Base-by-base conservation (phyloP, 208 protist genomes). In the Borovskyia barvae region DNA sequence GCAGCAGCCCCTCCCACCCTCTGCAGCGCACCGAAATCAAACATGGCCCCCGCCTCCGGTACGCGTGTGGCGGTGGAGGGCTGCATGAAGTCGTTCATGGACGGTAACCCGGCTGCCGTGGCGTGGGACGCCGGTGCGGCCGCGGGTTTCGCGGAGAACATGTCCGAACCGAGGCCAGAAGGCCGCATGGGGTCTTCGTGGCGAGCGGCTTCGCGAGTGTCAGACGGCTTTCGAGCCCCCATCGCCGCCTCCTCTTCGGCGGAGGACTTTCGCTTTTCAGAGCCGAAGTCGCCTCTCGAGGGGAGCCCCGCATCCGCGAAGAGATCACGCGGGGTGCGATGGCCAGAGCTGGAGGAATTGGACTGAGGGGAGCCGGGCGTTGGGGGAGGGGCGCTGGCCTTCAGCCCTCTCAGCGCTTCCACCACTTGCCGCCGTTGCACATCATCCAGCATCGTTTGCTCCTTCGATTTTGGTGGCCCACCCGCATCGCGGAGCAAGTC, bases 261-360 rank as follows among this genome's bases (percentile, higher is more conserved):
- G 36, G 33, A 33, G 26, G 17, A 14, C 35, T n/a, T 50, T 52
- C 58, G 52, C 45, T 51, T 61, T 37, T 29, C 50, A 53, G 1
- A 56, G 36, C 45, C 55, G 62, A 92, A 87, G 70, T 87, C 81
- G n/a, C 80, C 75, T 66, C 77, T 73, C 6, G 81, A 80, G 6
- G 79, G 79, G 28, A 89, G 59, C 12, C 60, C 85, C 30, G 53
- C 29, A 22, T 67, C 65, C 6, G 62, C 51, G 55, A 83, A 85
- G 60, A 82, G 32, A 29, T 89, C 75, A 17, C 55, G 58, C 32
- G 69, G 58, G 5, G 64, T 72, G 55, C 45, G 59, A 54, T 75
- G 68, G 29, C 67, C 69, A 5, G 71, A 80, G 43, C 68, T 76
- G 11, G 70, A 83, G 20, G 69, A 76, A 8, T 43, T 55, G 24